Evolutionary conservation across 768 basidiomycete species (phyloP).

Genomic region (Russula ochroleuca): DNA sequence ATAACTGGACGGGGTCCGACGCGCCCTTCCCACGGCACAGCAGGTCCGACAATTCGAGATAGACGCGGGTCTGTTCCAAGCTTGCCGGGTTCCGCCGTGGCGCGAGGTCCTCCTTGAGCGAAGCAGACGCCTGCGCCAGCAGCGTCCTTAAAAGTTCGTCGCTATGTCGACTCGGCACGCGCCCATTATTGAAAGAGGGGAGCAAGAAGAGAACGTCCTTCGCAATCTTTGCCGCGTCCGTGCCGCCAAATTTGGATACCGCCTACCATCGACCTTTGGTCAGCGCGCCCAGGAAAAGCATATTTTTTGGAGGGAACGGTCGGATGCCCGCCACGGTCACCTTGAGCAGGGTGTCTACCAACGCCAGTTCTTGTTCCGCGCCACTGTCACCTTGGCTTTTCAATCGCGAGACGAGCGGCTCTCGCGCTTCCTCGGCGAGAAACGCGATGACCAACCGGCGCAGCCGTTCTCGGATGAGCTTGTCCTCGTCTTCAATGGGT

Average conservation of each 20-base stretch:
- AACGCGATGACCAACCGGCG: conserved; percentile 58
- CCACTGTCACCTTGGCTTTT: conserved; percentile 41
- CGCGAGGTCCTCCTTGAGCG: conserved; percentile 35
- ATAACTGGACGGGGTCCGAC: conserved; percentile 43
- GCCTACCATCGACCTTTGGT: conserved; percentile 39
- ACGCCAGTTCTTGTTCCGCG: conserved; percentile 44
- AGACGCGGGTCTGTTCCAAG: conserved; percentile 40
- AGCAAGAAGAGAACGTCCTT: conserved; percentile 51
- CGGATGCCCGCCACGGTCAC: conserved; percentile 36
- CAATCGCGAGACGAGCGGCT: conserved; percentile 43
- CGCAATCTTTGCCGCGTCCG: conserved; percentile 46
- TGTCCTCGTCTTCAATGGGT: conserved; percentile 53
- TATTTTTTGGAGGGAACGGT: neutral
- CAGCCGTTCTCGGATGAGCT: conserved; percentile 51
- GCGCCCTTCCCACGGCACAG: conserved; percentile 42
- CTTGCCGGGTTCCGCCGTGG: conserved; percentile 32
- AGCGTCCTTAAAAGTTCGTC: conserved; percentile 41
- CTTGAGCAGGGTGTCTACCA: conserved; percentile 47
- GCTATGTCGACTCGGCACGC: conserved; percentile 36
- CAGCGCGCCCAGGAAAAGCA: neutral
- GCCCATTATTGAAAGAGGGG: conserved; percentile 39
- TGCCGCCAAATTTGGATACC: conserved; percentile 41
- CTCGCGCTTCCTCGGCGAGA: conserved; percentile 49
- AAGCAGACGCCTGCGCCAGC: conserved; percentile 36
- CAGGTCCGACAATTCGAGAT: conserved; percentile 45